Evolutionary conservation across 1,284 basidiomycete species (phyloP), one percentile per base, ranked within the genome.

Genomic region (Irpex sp.): DNA sequence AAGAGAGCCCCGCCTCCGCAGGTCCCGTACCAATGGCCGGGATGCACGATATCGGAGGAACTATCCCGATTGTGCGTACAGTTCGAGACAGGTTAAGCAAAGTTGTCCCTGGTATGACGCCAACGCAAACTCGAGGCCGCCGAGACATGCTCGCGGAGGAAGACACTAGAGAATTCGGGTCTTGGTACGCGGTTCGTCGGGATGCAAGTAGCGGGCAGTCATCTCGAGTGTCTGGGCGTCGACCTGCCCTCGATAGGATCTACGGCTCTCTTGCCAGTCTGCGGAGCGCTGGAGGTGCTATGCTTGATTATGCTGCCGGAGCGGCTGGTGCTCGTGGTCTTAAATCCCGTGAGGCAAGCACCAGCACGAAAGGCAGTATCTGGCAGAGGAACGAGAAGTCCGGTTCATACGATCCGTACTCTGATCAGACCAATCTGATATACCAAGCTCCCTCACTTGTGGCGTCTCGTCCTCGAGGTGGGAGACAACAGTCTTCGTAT

Each of bases 131-230:
- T 63, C 67, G 60, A 40, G 48, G 76, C 64, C 77, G 88, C 40
- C 79, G 81, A 36, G 89, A 92, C 71, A 92, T 92, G 84, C 81
- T 92, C 40, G 89, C 85, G 1, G 89, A 92, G 64, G 90, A 92
- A 74, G 90, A 92, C 69, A 79, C 82, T 1, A 77, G 80, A 11
- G 81, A 84, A 19, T 85, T 88, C 62, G 79, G 68, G 31, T 59
- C 65, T 19, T 66, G 68, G 64, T 64, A 65, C 37, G 57, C 63
- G 13, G 61, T 72, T 4, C 66, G 66, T n/a, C 63, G 73, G 31
- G 68, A 73, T 34, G 63, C 70, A n/a, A 75, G 73, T 63, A 67
- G 70, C 19, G 68, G 69, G 2, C 62, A 62, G 34, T 68, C 69
- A 0, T 74, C 72, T 1, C 70, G 72, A 69, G 69, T 65, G 49